Conservation (phyloP, 2,329 filamentous ascomycete species). For the Exophiala bonariae region DNA sequence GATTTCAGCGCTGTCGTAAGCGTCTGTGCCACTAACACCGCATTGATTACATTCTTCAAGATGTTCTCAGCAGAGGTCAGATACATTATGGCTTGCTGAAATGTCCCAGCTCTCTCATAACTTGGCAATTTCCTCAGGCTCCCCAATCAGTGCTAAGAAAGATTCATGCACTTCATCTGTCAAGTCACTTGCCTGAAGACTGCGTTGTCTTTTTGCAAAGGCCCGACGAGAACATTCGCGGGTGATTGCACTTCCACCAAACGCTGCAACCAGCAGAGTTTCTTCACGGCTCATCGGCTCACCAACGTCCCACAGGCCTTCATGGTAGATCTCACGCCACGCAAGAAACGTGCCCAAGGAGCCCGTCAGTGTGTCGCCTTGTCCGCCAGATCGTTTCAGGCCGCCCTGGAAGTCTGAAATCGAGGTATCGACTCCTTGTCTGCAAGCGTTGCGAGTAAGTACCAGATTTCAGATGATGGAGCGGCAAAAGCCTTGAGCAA, state of each 20-base stretch:
- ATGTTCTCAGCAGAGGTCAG: neutral
- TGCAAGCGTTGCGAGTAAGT: no score
- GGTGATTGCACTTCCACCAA: constrained; percentile 83
- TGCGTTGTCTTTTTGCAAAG: constrained; percentile 80
- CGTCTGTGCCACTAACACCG: no score
- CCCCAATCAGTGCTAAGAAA: constrained; percentile 78
- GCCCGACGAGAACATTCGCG: constrained; percentile 87
- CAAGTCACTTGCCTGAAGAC: constrained; percentile 87
- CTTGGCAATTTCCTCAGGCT: constrained; percentile 47
- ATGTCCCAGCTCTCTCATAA: neutral
- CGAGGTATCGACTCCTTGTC: constrained; percentile 71
- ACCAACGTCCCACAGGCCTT: constrained; percentile 68
- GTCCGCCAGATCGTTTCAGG: constrained; percentile 85
- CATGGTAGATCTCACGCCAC: constrained; percentile 84
- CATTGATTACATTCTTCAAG: no score
- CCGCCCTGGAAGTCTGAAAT: constrained; percentile 78
- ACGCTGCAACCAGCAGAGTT: constrained; percentile 73
- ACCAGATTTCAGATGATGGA: no score
- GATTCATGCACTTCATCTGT: constrained; percentile 85
- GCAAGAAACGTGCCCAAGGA: constrained; percentile 83
- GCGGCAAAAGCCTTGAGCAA: no score
- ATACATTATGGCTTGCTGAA: neutral
- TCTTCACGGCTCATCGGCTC: constrained; percentile 60
- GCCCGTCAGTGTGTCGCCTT: constrained; percentile 93
- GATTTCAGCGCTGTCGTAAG: no score